Evolutionary conservation across 1,139 yeast genomes (phyloP), one percentile per base, ranked within the genome.

Genomic region (Blastobotrys buckinghamii): DNA sequence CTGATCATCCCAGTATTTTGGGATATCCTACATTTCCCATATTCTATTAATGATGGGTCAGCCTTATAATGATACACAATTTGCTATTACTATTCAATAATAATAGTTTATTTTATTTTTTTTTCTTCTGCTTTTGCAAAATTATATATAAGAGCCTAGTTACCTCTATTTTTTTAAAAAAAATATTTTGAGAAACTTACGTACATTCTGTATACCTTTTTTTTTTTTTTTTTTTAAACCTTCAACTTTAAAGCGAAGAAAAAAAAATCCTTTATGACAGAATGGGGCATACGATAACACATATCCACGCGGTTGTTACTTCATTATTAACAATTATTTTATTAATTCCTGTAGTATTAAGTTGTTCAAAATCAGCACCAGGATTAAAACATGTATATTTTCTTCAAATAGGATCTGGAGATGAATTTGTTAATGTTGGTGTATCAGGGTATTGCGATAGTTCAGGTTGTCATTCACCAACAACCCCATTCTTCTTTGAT

Each of bases 341-440:
- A 7, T 9, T 33, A 9, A 15, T 44, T 5, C 35, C 37, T 3
- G 47, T 38, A 15, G 30, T 35, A 16, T 15, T 44, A 10, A 32
- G 42, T 27, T 16, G 47, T 19, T 39, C 42, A 6, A 16, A 27
- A 29, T 20, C 22, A 6, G 42, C 41, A 10, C 30, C 39, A 2
- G 47, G 47, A 2, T 27, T 44, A 7, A 44, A 38, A 16, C 39
- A 44, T 13, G 42, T 44, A 8, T 44, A 44, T 32, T 44, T 37
- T 19, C 6, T 44, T 8, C 12, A 24, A n/a, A 22, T 32, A 15
- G 40, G 40, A 7, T 12, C 27, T 13, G 47, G 33, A 7, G 45
- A 34, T 20, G 27, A 35, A n/a, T 32, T 15, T 24, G 5, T 16
- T 26, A 37, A 30, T 19, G 26, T 44, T 2, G 42, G 47, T 4